Evolutionary conservation across 2,329 filamentous ascomycete species (phyloP).

Genomic region (Leptodontidium sp.): DNA sequence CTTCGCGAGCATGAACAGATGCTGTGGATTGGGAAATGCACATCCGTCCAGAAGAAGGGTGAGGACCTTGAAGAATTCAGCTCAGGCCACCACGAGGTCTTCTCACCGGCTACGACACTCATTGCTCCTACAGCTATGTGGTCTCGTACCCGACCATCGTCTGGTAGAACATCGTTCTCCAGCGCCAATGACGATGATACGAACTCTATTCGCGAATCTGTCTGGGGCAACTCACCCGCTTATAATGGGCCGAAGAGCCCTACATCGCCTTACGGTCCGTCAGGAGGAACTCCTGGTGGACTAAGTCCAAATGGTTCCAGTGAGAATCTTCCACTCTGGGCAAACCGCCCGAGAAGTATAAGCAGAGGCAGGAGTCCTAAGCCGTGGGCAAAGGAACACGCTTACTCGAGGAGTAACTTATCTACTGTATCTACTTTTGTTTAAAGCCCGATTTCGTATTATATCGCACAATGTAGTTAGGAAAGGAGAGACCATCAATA

Average conservation of each 20-base stretch:
- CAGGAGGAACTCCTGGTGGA: background rate
- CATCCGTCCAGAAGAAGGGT: constrained; percentile 18
- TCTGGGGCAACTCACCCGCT: constrained; percentile 20
- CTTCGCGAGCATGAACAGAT: constrained; percentile 69
- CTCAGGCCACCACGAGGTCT: constrained; percentile 14
- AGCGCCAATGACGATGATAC: constrained; percentile 20
- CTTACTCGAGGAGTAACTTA: constrained; percentile 20
- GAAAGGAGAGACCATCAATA: background rate
- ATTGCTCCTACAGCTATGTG: constrained; percentile 19
- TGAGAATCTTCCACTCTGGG: constrained; percentile 19
- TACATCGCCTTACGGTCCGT: background rate
- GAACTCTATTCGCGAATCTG: constrained; percentile 13
- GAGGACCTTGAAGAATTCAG: constrained; percentile 21
- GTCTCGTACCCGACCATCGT: constrained; percentile 20
- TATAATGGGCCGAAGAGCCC: background rate
- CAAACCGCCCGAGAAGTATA: constrained; percentile 14
- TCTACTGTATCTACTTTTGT: constrained; percentile 18
- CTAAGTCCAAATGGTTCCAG: constrained; percentile 7
- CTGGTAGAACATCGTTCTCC: constrained; percentile 16
- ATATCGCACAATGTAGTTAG: constrained; percentile 35
- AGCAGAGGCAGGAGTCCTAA: constrained; percentile 21
- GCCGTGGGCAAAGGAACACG: constrained; percentile 7
- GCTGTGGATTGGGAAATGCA: constrained; percentile 56
- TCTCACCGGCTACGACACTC: constrained; percentile 1
- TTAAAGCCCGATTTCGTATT: constrained; percentile 11